These are phyloP conservation scores for Selaginella tamariscina DNA, from an alignment of 75 land plant species.

Conservation along the genomic window DNA sequence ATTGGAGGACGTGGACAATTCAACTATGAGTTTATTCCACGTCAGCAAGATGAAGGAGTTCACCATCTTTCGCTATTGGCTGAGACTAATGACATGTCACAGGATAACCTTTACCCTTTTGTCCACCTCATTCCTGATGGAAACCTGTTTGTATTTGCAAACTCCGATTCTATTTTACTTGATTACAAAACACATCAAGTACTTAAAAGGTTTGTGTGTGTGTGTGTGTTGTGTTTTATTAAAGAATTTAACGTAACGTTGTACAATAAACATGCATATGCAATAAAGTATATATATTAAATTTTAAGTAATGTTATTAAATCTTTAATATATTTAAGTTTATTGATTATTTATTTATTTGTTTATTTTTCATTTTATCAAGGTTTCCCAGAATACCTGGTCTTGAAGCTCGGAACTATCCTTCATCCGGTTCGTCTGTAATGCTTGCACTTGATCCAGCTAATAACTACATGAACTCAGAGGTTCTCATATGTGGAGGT, in stretches of 20 bases:
- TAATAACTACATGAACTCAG: constrained; percentile 13
- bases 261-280: too few species aligned
- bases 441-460: constrained; percentile 19
- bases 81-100: neutral
- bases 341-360: too few species aligned
- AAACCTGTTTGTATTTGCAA: constrained; percentile 9
- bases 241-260: too few species aligned
- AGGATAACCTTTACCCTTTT: constrained; percentile 3
- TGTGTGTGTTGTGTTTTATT: neutral
- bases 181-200: constrained; percentile 3
- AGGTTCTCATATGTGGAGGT: constrained; percentile 24
- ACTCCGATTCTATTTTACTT: neutral
- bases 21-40: constrained; percentile 9
- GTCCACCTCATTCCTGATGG: constrained; percentile 1
- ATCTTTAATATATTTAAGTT: too few species aligned
- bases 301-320: too few species aligned
- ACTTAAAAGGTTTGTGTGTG: neutral
- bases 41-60: neutral
- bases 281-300: too few species aligned
- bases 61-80: neutral
- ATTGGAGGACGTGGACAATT: constrained; percentile 3
- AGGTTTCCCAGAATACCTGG: constrained; percentile 35
- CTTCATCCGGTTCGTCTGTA: constrained; percentile 24
- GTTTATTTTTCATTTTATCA: too few species aligned
- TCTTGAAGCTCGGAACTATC: constrained; percentile 17